These are phyloP conservation scores for Astrocystis sublimbata DNA, from an alignment of 495 filamentous ascomycete species.

Conservation along the genomic window DNA sequence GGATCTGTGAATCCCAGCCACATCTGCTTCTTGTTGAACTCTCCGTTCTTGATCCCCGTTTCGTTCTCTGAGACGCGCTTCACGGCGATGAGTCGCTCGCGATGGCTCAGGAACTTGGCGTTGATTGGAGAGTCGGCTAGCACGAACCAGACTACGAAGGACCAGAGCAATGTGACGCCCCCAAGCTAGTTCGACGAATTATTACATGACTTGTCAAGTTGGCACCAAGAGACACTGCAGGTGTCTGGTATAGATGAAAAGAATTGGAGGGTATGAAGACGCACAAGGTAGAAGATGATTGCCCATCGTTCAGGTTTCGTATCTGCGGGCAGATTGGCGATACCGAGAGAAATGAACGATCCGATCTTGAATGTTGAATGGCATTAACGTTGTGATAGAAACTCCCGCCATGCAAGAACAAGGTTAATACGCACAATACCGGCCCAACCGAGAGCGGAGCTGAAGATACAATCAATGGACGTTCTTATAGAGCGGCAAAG, in stretches of 20 bases:
- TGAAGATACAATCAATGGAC: background rate
- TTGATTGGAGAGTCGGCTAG: constrained; percentile 56
- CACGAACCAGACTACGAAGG: constrained; percentile 51
- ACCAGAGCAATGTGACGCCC: constrained; percentile 48
- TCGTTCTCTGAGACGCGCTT: constrained; percentile 52
- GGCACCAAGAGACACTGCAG: too few relatives aligned
- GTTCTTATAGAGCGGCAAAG: background rate
- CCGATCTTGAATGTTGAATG: constrained; percentile 20
- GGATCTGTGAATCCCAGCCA: constrained; percentile 10
- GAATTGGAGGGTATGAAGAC: too few relatives aligned
- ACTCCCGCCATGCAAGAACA: too few relatives aligned
- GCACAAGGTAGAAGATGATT: constrained; percentile 23
- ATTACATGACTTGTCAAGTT: too few relatives aligned
- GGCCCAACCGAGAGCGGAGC: constrained; percentile 41
- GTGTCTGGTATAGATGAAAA: too few relatives aligned
- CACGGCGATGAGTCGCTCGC: constrained; percentile 51
- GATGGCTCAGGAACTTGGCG: constrained; percentile 46
- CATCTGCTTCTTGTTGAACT: constrained; percentile 32
- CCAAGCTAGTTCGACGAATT: constrained; percentile 28
- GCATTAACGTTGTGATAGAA: too few relatives aligned
- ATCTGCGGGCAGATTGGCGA: constrained; percentile 37
- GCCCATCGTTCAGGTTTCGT: constrained; percentile 25
- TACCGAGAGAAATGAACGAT: constrained; percentile 44
- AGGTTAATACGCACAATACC: constrained; percentile 30
- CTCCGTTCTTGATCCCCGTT: constrained; percentile 58